A percentile compares a stretch with the other conserved stretches of the same genome.
These are phyloP conservation scores for Kodamaea fukazawae DNA, from an alignment of 805 yeast genomes.

Conservation along the genomic window DNA sequence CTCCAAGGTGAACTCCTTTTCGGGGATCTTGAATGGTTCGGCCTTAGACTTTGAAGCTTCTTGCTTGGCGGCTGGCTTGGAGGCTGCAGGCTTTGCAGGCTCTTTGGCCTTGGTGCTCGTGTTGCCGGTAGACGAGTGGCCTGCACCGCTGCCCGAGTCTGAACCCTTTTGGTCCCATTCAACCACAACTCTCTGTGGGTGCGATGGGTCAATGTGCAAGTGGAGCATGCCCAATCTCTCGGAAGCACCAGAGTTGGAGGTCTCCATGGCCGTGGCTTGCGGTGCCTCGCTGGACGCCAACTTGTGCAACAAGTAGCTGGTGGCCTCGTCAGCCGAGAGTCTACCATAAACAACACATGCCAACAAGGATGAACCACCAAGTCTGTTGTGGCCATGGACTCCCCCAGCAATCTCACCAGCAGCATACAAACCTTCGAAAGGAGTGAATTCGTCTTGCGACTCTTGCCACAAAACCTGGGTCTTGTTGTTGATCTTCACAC, in stretches of 20 bases:
- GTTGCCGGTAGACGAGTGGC: too few relatives aligned
- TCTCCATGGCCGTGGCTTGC: constrained; percentile 3
- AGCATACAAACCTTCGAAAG: constrained; percentile 39
- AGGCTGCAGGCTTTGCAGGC: constrained; percentile 2
- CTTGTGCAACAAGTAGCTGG: constrained; percentile 29
- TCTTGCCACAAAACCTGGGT: constrained; percentile 37
- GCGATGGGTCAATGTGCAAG: constrained; percentile 43
- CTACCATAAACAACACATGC: constrained; percentile 47
- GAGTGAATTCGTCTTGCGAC: constrained; percentile 19
- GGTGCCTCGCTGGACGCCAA: constrained; percentile 16
- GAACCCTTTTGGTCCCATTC: constrained; percentile 25
- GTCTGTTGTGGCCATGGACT: constrained; percentile 43
- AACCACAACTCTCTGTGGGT: constrained; percentile 31
- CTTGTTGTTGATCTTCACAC: constrained; percentile 52
- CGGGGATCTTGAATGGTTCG: constrained; percentile 35
- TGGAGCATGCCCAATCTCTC: constrained; percentile 41
- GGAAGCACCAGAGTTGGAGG: constrained; percentile 20
- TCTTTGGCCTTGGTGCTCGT: not conserved
- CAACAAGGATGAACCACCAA: constrained; percentile 43
- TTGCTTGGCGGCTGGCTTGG: not conserved
- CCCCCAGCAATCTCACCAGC: constrained; percentile 49
- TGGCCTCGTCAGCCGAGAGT: constrained; percentile 42
- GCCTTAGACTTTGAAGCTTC: constrained; percentile 13
- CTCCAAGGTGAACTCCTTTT: constrained; percentile 43
- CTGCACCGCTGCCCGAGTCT: not conserved